Conservation (phyloP, 2,329 filamentous ascomycete species). For the Teratosphaeria pseudoeucalypti region DNA sequence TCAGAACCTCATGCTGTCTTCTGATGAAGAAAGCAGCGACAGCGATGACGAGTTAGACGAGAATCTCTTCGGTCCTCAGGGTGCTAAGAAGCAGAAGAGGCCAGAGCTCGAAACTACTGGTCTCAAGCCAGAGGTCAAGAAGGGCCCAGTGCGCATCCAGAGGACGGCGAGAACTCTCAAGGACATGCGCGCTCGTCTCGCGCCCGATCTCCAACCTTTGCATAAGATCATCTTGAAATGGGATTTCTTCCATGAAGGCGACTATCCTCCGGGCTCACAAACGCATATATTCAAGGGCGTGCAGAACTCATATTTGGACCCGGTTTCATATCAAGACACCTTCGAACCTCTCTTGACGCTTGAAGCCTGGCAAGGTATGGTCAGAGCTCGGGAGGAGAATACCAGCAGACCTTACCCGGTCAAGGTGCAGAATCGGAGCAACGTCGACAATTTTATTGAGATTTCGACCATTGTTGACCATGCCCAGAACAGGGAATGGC, state of each 20-base stretch:
- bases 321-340: slow-evolving; percentile 70
- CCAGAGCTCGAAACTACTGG: slow-evolving; percentile 23
- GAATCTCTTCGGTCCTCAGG: slow-evolving; percentile 50
- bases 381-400: slow-evolving; percentile 79
- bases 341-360: slow-evolving; percentile 85
- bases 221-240: slow-evolving; percentile 82
- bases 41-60: slow-evolving; percentile 37
- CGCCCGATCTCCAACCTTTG: slow-evolving; percentile 74
- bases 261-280: slow-evolving; percentile 66
- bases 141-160: slow-evolving; percentile 72
- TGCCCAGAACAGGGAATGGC: slow-evolving; percentile 58
- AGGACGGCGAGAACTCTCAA: slow-evolving; percentile 73
- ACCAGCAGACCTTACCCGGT: slow-evolving; percentile 73
- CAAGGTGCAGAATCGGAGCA: slow-evolving; percentile 77
- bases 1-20: slow-evolving; percentile 82
- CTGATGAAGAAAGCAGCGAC: slow-evolving; percentile 51
- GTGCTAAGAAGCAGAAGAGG: slow-evolving; percentile 35
- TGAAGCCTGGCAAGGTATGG: slow-evolving; percentile 92
- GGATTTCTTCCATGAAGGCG: slow-evolving; percentile 87
- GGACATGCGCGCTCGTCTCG: slow-evolving; percentile 86
- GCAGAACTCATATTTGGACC: slow-evolving; percentile 64
- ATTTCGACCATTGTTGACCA: slow-evolving; percentile 73
- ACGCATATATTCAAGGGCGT: slow-evolving; percentile 65
- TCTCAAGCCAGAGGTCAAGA: slow-evolving; percentile 38
- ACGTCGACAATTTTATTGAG: slow-evolving; percentile 86